Evolutionary conservation across 306 rosid species (phyloP).

Genomic region (Cicer chorassanicum): DNA sequence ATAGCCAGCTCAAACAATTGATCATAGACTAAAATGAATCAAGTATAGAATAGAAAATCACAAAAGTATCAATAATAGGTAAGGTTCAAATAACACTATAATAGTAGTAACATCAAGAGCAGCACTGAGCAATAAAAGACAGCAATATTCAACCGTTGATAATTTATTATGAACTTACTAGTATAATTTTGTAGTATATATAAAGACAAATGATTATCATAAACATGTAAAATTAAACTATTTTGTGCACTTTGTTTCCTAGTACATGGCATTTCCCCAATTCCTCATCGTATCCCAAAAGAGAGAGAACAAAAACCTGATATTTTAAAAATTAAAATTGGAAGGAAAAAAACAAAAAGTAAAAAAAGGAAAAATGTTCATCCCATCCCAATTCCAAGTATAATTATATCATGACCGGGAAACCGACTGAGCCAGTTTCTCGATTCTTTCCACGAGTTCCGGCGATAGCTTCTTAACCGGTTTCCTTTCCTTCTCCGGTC

Average conservation of each 20-base stretch:
- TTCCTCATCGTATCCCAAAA: conserved; percentile 36
- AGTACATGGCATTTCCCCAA: conserved; percentile 58
- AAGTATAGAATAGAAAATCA: not conserved
- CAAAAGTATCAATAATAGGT: not conserved
- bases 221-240: conserved; percentile 42
- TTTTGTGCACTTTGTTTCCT: conserved; percentile 52
- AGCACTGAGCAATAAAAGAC: too few relatives aligned
- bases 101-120: too few relatives aligned
- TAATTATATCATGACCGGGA: conserved; percentile 60
- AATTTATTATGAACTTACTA: conserved; percentile 18
- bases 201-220: not conserved
- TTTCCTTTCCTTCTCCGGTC: conserved; percentile 85
- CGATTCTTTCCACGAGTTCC: conserved; percentile 69
- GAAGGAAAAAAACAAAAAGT: not conserved
- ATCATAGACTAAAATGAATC: not conserved
- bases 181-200: conserved; percentile 24
- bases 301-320: conserved; percentile 50
- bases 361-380: conserved; percentile 26
- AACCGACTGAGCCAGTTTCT: conserved; percentile 91
- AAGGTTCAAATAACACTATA: not conserved
- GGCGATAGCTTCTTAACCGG: conserved; percentile 87
- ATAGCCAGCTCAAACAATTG: conserved; percentile 1
- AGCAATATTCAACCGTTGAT: not conserved
- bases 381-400: conserved; percentile 20
- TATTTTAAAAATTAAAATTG: conserved; percentile 6